Evolutionary conservation across 1,139 yeast species (phyloP), one percentile per base, ranked within the genome.

Genomic region (Lodderomyces pseudojiufengensis): DNA sequence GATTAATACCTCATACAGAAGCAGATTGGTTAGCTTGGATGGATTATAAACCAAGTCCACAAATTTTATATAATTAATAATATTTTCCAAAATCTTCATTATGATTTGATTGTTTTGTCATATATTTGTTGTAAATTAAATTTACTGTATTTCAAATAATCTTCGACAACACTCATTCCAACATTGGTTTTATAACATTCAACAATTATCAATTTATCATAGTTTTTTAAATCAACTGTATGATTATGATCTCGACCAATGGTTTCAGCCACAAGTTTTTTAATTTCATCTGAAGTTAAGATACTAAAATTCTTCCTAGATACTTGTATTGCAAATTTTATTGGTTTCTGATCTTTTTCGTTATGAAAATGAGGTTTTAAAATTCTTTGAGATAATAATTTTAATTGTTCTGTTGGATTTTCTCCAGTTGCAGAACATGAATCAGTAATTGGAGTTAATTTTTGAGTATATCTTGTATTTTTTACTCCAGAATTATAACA

Each of bases 21-120:
- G 83, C 95, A 43, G 98, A 92, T 52, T 92, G 97, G 97, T 64
- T 92, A 23, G 80, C 90, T 3, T 90, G 95, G 88, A 94, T 86
- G 52, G 47, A 42, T 21, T 51, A 52, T 23, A 50, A 54, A 2
- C 24, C 31, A 3, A 20, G 15, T n/a, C 4, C 14, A 16, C 9
- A 28, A 12, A 16, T 21, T 5, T 28, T 28, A 21, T 10, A 28
- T 28, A 28, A 16, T 28, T 28, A 12, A 18, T 5, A 24, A 6
- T 14, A 28, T 20, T n/a, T n/a, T n/a, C n/a, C n/a, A n/a, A n/a
- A n/a, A n/a, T n/a, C n/a, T n/a, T n/a, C n/a, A n/a, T 23, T 7
- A 28, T 28, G 5, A 9, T 5, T 16, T 18, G 7, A 18, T 14
- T 21, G 26, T 8, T 34, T 72, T 70, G 38, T 77, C 84, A 47